phyloP scores from a whole-genome alignment of 495 filamentous ascomycete species.

The Neurospora intermedia region DNA sequence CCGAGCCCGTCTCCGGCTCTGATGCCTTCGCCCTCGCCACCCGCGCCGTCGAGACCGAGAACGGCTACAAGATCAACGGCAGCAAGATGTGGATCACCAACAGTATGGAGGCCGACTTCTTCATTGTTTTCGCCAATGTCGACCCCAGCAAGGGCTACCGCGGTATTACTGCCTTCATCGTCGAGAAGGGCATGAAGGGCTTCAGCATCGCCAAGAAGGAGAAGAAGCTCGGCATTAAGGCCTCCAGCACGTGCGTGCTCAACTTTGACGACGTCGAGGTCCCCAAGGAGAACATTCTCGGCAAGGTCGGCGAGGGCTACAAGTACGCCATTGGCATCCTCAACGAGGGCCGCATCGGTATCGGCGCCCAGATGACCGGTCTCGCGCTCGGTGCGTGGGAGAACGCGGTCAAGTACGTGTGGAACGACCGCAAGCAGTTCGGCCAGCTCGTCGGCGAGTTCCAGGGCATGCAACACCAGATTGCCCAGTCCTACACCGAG shows the following conservation, averaged over 20 bases:
- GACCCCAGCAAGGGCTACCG: constrained; percentile 82
- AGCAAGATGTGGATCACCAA: constrained; percentile 99
- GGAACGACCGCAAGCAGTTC: constrained; percentile 98
- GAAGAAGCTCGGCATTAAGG: constrained; percentile 96
- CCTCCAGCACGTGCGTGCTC: constrained; percentile 90
- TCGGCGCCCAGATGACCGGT: constrained; percentile 98
- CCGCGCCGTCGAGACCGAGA: constrained; percentile 60
- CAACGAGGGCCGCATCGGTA: constrained; percentile 96
- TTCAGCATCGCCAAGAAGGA: constrained; percentile 99
- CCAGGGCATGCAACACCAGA: constrained; percentile 98
- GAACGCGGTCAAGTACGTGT: constrained; percentile 77
- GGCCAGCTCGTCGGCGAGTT: constrained; percentile 86
- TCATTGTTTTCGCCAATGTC: constrained; percentile 96
- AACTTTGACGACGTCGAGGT: constrained; percentile 97
- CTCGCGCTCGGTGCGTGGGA: constrained; percentile 92
- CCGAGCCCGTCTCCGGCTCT: constrained; percentile 84
- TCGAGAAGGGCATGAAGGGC: constrained; percentile 80
- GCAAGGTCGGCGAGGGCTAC: constrained; percentile 84
- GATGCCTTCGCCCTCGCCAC: constrained; percentile 95
- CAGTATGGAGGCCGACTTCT: constrained; percentile 83
- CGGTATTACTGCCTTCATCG: constrained; percentile 92
- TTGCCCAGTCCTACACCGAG: constrained; percentile 91
- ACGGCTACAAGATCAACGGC: constrained; percentile 78
- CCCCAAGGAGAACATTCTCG: constrained; percentile 74
- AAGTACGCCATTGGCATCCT: constrained; percentile 95